Percentiles rank a stretch among this genome's conserved stretches.
phyloP scores from a whole-genome alignment of 1,284 basidiomycete genomes.

The Heterobasidion annosum region DNA sequence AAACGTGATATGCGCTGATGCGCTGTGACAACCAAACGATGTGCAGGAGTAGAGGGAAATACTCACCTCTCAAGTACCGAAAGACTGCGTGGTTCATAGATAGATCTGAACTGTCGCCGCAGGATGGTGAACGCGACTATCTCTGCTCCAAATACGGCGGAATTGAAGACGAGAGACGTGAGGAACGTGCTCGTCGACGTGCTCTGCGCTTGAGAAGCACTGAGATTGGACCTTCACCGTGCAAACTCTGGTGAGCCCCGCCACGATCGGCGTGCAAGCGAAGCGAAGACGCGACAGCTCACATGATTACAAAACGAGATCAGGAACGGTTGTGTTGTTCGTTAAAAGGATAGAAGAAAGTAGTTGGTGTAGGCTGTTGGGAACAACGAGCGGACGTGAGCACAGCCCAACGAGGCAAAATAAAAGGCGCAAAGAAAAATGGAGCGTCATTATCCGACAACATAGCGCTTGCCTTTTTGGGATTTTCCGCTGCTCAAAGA shows the following conservation, averaged over 20 bases:
- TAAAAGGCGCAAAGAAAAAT: no score
- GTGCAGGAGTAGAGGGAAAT: slow-evolving; percentile 3
- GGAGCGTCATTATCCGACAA: no score
- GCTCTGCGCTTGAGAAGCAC: slow-evolving; percentile 12
- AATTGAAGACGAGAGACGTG: slow-evolving; percentile 72
- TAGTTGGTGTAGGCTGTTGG: no score
- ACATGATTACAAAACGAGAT: slow-evolving; percentile 5
- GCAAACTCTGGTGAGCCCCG: not conserved
- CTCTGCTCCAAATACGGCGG: slow-evolving; percentile 56
- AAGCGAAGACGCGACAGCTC: not conserved
- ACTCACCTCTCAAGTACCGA: slow-evolving; percentile 39
- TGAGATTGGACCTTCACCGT: slow-evolving; percentile 10
- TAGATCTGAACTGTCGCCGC: slow-evolving; percentile 60
- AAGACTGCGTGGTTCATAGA: slow-evolving; percentile 79
- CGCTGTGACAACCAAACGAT: not conserved
- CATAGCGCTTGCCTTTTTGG: no score
- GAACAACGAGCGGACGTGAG: no score
- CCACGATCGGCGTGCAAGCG: not conserved
- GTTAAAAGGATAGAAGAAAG: no score
- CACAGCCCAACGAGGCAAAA: no score
- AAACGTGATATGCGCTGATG: not conserved
- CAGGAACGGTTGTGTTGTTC: not conserved
- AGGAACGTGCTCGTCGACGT: slow-evolving; percentile 50
- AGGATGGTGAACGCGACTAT: slow-evolving; percentile 63
- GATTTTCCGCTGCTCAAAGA: no score